These are phyloP conservation scores for Arabis hirsuta DNA, from an alignment of 345 rosid genomes.

Conservation along the genomic window DNA sequence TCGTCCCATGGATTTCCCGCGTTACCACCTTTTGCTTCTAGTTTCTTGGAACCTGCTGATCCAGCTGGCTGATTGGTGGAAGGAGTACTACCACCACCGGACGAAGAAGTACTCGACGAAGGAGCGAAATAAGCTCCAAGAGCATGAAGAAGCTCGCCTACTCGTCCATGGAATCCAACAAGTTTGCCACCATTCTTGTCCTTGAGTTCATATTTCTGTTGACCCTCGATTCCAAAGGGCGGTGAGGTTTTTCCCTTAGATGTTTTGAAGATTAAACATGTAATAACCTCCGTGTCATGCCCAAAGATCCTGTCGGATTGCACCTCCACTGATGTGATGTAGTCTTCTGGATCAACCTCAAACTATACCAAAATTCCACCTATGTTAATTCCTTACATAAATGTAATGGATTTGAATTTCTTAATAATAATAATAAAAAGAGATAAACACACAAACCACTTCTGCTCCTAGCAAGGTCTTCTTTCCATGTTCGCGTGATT, in stretches of 20 bases:
- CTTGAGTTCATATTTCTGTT: conserved; percentile 34
- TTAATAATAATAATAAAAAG: not conserved
- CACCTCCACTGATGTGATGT: conserved; percentile 42
- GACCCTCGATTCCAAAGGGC: conserved; percentile 37
- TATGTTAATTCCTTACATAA: not conserved
- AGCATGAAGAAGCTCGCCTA: conserved; percentile 39
- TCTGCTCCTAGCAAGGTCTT: conserved; percentile 37
- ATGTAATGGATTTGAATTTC: not conserved
- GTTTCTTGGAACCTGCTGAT: conserved; percentile 26
- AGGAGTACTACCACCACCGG: conserved; percentile 1
- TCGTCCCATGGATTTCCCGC: conserved; percentile 39
- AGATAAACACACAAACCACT: conserved; percentile 30
- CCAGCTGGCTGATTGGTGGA: conserved; percentile 1
- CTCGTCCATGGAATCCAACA: conserved; percentile 43
- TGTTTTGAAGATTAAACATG: conserved; percentile 41
- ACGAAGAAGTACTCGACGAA: not conserved
- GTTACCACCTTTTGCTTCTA: conserved; percentile 38
- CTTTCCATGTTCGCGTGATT: conserved; percentile 37
- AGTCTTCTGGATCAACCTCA: conserved; percentile 43
- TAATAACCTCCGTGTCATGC: conserved; percentile 29
- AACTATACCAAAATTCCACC: conserved; percentile 29
- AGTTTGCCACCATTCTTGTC: conserved; percentile 36
- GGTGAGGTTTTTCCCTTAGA: conserved; percentile 34
- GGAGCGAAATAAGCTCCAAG: conserved; percentile 43
- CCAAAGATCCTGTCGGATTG: conserved; percentile 41